Evolutionary conservation across 768 basidiomycete genomes (phyloP).

Genomic region (Trametes cingulata): DNA sequence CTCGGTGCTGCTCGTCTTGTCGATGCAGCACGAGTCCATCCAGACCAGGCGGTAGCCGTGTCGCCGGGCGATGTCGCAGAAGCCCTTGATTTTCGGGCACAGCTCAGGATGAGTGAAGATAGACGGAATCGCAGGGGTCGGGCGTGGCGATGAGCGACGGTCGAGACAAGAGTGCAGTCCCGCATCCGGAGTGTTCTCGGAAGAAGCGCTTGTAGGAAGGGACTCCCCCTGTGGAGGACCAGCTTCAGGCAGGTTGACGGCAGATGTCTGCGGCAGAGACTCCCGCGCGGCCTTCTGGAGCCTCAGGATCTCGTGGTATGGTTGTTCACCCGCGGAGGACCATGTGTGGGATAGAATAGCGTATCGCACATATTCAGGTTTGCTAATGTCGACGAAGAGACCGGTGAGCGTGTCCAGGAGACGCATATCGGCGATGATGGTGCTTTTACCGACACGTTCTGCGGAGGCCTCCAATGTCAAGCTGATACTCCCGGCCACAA

Average conservation of each 20-base stretch:
- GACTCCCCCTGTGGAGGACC: no score
- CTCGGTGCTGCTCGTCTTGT: background rate
- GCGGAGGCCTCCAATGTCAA: no score
- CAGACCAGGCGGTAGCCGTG: constrained; percentile 6
- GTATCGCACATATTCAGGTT: constrained; percentile 1
- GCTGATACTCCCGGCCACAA: no score
- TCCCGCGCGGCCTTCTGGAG: background rate
- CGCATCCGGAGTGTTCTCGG: no score
- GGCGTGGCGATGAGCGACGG: no score
- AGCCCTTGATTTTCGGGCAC: background rate
- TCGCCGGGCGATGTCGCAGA: constrained; percentile 2
- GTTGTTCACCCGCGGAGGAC: background rate
- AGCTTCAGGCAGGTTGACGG: no score
- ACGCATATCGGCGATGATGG: background rate
- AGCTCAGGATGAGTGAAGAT: background rate
- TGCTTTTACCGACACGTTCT: no score
- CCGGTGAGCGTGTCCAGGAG: constrained; percentile 6
- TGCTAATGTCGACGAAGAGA: constrained; percentile 1
- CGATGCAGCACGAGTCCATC: constrained; percentile 17
- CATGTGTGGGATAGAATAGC: constrained; percentile 12
- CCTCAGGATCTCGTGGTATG: background rate
- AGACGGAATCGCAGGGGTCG: background rate
- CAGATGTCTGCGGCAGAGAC: no score
- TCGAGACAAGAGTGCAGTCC: no score
- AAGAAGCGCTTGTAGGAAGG: no score